Evolutionary conservation across 2,329 filamentous ascomycete genomes (phyloP).

Genomic region (Beauveria scarabaeidicola): DNA sequence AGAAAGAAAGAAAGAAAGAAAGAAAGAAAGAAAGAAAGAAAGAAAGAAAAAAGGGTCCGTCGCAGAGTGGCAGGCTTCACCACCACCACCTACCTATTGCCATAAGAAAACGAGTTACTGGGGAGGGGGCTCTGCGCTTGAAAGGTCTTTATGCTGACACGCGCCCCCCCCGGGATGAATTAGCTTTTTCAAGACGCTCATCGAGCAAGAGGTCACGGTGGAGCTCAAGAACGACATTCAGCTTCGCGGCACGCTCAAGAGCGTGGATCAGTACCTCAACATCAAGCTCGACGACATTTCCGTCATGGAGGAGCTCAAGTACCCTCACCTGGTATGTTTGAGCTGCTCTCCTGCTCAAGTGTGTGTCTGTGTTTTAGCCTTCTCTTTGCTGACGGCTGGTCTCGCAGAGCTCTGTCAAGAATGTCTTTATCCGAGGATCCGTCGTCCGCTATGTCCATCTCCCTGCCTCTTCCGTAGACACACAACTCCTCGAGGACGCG

Average conservation of each 20-base stretch:
- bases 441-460: conserved; percentile 91
- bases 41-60: too few relatives aligned
- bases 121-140: not conserved
- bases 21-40: too few relatives aligned
- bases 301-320: conserved; percentile 87
- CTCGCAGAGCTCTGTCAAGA: conserved; percentile 67
- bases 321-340: conserved; percentile 71
- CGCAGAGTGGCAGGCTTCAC: too few relatives aligned
- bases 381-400: not conserved
- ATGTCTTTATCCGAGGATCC: conserved; percentile 89
- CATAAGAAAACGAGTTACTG: not conserved
- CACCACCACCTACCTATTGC: too few relatives aligned
- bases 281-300: conserved; percentile 96
- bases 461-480: conserved; percentile 73
- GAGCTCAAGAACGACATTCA: conserved; percentile 99
- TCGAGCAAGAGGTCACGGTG: conserved; percentile 93
- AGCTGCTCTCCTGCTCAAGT: too few relatives aligned
- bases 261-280: conserved; percentile 97
- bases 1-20: too few relatives aligned
- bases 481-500: conserved; percentile 80
- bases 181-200: conserved; percentile 98
- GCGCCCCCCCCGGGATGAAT: too few relatives aligned
- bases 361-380: too few relatives aligned
- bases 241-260: conserved; percentile 91
- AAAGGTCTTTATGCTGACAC: not conserved